Evolutionary conservation across 129 eudicot genomes (phyloP), one percentile per base, ranked within the genome.

Genomic region (Lactuca sativa): DNA sequence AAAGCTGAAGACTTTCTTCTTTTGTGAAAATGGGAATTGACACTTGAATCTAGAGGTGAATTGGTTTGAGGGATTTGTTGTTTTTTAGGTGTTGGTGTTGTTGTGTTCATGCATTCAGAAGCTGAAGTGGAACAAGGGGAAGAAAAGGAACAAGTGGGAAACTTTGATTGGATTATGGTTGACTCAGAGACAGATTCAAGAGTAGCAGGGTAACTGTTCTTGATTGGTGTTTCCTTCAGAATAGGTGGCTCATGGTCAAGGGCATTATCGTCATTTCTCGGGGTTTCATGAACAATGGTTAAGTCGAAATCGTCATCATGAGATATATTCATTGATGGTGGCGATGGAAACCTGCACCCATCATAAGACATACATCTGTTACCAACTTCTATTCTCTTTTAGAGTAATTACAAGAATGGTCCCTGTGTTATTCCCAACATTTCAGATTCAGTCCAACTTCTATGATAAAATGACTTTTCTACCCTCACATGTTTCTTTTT

Each of bases 271-370:
- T 59, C 71, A 63, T 64, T 65, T 40, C 54, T 47, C 4, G 92
- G 98, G 66, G 98, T 92, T 85, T 89, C 98, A 47, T 80, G 74
- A 65, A 92, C 95, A 73, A 81, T 32, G 48, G 88, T 74, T 70
- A 83, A 65, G 54, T 86, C 85, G 16, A 71, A 65, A 76, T 70
- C 84, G 61, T 75, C 84, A 70, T 75, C 62, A 18, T 78, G 67
- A 62, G 82, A 73, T 48, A 53, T 44, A n/a, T 62, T 67, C 51
- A 62, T 65, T 15, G 43, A 41, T 30, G 74, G 82, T 71, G 83
- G 70, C 17, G 62, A 76, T 41, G 74, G 75, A 66, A 49, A 83
- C 86, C 97, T 92, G 89, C 86, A 74, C 37, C 40, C 4, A 47
- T 2, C 34, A 72, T 52, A 51, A 37, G 36, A 4, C 30, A 18